A percentile compares a stretch with the other conserved stretches of the same genome.
Evolutionary conservation across 2,329 filamentous ascomycete species (phyloP).

Genomic region (Alternaria consortialis): DNA sequence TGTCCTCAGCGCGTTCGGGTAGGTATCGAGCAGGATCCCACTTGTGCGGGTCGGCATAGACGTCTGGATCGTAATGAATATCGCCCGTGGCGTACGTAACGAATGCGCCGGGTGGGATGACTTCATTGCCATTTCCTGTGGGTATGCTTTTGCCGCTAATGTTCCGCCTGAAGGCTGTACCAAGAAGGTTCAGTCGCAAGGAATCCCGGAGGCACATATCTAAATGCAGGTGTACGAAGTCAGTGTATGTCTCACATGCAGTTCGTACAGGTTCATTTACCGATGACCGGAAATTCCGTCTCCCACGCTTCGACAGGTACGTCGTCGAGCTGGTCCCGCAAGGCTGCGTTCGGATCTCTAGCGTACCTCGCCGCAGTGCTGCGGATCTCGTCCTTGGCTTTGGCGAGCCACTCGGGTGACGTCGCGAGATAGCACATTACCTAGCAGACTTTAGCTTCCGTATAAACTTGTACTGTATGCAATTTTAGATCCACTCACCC

Average conservation of each 20-base stretch:
- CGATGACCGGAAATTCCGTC: constrained; percentile 61
- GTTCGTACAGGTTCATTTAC: too few species aligned
- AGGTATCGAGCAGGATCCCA: constrained; percentile 64
- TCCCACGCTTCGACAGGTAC: constrained; percentile 66
- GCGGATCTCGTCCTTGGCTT: constrained; percentile 60
- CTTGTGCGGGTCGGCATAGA: constrained; percentile 59
- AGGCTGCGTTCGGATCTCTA: constrained; percentile 42
- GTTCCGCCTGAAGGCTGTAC: constrained; percentile 64
- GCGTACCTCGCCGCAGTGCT: constrained; percentile 56
- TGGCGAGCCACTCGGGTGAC: constrained; percentile 56
- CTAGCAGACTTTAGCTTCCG: not conserved
- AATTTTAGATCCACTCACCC: constrained; percentile 44
- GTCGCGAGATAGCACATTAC: constrained; percentile 40
- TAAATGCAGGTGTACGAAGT: too few species aligned
- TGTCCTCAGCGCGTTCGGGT: constrained; percentile 59
- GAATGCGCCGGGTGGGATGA: constrained; percentile 61
- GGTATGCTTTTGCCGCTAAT: constrained; percentile 56
- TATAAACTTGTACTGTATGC: not conserved
- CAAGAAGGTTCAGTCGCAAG: constrained; percentile 61
- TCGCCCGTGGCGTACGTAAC: constrained; percentile 60
- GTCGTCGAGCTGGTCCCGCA: constrained; percentile 52
- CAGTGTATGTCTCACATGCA: too few species aligned
- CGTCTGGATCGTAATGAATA: constrained; percentile 57
- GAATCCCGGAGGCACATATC: constrained; percentile 62
- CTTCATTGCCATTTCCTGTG: constrained; percentile 56